Evolutionary conservation across 169 alveolate genomes (phyloP).

Genomic region (Plasmodium billcollinsi): DNA sequence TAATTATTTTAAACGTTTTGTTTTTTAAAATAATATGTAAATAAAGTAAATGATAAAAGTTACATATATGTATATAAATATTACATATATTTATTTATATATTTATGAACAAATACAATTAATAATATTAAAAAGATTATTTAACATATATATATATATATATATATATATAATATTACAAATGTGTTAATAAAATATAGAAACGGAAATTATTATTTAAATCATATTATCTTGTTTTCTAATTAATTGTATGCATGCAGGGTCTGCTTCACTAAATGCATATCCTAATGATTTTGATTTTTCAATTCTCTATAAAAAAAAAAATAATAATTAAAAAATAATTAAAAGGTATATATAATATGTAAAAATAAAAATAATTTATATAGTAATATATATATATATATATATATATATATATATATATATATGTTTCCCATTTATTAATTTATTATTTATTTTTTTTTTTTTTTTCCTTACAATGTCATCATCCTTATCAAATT

Average conservation of each 20-base stretch:
- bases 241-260: slow-evolving; percentile 59
- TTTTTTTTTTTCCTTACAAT: slow-evolving; percentile 8
- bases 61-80: too few species aligned
- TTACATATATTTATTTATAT: too few species aligned
- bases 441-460: neutral
- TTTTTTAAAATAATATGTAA: too few species aligned
- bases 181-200: neutral
- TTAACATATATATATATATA: too few species aligned
- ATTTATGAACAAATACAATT: too few species aligned
- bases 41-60: too few species aligned
- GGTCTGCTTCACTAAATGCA: slow-evolving; percentile 78
- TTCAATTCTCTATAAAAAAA: slow-evolving; percentile 19
- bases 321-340: neutral
- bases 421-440: neutral
- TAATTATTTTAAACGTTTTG: too few species aligned
- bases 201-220: slow-evolving; percentile 1
- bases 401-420: neutral
- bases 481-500: slow-evolving; percentile 11
- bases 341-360: neutral
- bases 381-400: neutral
- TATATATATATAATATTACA: neutral
- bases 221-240: slow-evolving; percentile 71
- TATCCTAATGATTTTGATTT: slow-evolving; percentile 60
- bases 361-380: neutral
- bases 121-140: too few species aligned